Evolutionary conservation across 768 basidiomycete genomes (phyloP), one percentile per base, ranked within the genome.

Genomic region (Suillus lakei): DNA sequence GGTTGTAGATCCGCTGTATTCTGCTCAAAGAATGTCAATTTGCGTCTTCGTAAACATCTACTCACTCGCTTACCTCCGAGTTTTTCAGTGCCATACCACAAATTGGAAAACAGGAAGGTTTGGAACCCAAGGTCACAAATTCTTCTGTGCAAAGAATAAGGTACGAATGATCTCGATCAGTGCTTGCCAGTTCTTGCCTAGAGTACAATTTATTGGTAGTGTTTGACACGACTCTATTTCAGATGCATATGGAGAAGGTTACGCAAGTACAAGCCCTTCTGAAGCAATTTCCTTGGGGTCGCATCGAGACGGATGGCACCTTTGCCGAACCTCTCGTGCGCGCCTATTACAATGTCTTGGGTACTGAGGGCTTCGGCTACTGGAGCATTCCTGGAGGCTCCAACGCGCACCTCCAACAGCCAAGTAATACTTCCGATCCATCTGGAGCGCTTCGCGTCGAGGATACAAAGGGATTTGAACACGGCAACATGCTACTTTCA

Each of bases 241-340:
- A 81, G 80, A 68, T 73, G 64, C 77, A 81, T 63, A 82, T 82
- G 81, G 60, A 75, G 59, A 76, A 70, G 62, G 72, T 78, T 6
- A 67, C 77, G 0, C 67, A 77, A 63, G 70, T 78, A 21, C 79
- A 74, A 38, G 72, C 74, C 18, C 70, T 79, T 53, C 69, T 80
- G 41, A 70, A 70, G 23, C 76, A 78, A 28, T 83, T 82, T 66
- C 78, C 82, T 9, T 83, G 82, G 82, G 82, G 79, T 15, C 77
- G 76, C 43, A 13, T 83, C 26, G 82, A 83, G 64, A 74, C 71
- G 12, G 82, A 83, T 67, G 79, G 80, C 12, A 78, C 80, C 23
- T 83, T 81, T 68, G 62, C 69, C 6, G 71, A 71, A 50, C 68
- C 76, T 23, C 46, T 81, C 64, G 73, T 74, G n/a, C 76, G 74